Conservation (phyloP, 192 early-diverging fungal species). For the Thamnidium elegans region DNA sequence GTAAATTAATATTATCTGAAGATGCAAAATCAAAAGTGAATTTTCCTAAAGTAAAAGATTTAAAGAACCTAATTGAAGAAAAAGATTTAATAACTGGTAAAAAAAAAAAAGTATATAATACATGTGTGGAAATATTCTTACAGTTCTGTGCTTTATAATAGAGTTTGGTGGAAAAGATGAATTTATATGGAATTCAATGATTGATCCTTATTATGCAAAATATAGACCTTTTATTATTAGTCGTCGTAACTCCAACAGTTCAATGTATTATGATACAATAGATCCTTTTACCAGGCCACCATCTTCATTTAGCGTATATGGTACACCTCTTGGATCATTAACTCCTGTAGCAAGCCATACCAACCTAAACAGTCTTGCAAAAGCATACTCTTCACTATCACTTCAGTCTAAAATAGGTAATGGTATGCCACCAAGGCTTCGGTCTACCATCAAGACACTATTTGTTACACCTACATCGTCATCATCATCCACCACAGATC, state of each 20-base stretch:
- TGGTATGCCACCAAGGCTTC: background rate
- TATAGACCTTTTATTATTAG: background rate
- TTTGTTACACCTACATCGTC: background rate
- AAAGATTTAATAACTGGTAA: slow-evolving; percentile 36
- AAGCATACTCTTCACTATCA: background rate
- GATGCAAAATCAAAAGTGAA: slow-evolving; percentile 35
- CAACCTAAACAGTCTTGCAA: slow-evolving; percentile 8
- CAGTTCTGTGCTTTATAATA: background rate
- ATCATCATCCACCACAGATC: too few relatives aligned
- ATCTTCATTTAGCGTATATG: background rate
- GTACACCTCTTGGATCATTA: background rate
- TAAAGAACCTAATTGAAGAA: slow-evolving; percentile 27
- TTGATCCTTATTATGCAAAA: background rate
- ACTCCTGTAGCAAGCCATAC: slow-evolving; percentile 14
- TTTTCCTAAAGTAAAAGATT: slow-evolving; percentile 32
- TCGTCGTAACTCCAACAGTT: background rate
- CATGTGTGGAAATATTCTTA: too few relatives aligned
- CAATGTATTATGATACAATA: background rate
- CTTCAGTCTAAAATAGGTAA: slow-evolving; percentile 10
- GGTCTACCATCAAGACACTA: slow-evolving; percentile 2
- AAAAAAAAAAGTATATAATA: too few relatives aligned
- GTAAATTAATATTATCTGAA: slow-evolving; percentile 35
- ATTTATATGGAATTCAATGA: slow-evolving; percentile 15
- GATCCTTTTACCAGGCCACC: background rate
- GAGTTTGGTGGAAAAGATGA: slow-evolving; percentile 29